A percentile compares a stretch with the other conserved stretches of the same genome.
Conservation (phyloP, 2,329 filamentous ascomycete species). For the Beauveria pseudobassiana region DNA sequence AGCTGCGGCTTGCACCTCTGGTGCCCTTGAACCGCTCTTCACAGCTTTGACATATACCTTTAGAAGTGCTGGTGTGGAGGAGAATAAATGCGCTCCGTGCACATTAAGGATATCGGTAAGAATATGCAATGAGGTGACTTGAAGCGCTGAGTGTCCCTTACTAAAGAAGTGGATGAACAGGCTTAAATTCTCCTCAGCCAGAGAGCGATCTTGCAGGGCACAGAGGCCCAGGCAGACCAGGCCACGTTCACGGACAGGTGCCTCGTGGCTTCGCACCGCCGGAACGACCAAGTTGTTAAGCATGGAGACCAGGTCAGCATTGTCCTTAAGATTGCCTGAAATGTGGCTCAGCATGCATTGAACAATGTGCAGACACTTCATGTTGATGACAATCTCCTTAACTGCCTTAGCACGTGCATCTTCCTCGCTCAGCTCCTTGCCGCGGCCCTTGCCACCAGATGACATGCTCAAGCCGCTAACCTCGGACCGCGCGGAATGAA, state of each 20-base stretch:
- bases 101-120: constrained; percentile 88
- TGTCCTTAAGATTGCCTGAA: constrained; percentile 76
- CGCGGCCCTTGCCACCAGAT: constrained; percentile 33
- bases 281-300: constrained; percentile 95
- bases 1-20: constrained; percentile 72
- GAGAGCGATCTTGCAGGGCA: constrained; percentile 80
- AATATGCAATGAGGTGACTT: constrained; percentile 85
- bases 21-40: constrained; percentile 59
- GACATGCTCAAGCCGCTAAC: constrained; percentile 60
- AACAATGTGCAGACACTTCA: constrained; percentile 95
- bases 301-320: constrained; percentile 91
- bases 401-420: constrained; percentile 68
- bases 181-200: constrained; percentile 85
- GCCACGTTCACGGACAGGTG: constrained; percentile 84
- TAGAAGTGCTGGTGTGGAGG: constrained; percentile 59
- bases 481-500: constrained; percentile 87
- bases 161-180: constrained; percentile 94
- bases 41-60: constrained; percentile 84
- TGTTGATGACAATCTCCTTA: constrained; percentile 90
- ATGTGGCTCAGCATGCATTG: constrained; percentile 97
- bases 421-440: constrained; percentile 49
- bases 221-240: constrained; percentile 85
- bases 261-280: constrained; percentile 87
- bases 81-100: constrained; percentile 72
- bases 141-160: constrained; percentile 83